Evolutionary conservation across 2,329 filamentous ascomycete genomes (phyloP), one percentile per base, ranked within the genome.

Genomic region (Trichoderma sp.): DNA sequence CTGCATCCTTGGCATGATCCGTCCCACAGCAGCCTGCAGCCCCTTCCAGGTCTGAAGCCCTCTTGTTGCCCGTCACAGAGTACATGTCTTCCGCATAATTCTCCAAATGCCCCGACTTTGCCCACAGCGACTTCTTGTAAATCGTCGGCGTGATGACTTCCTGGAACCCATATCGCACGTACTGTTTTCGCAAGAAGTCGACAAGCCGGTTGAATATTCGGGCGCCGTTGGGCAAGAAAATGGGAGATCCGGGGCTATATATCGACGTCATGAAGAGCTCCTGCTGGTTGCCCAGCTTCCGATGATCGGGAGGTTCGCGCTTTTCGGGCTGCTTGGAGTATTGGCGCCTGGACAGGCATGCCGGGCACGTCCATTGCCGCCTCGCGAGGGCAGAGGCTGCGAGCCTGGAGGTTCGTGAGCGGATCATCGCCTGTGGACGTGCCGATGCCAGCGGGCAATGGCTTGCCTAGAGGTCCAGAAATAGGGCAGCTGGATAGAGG

Each of bases 1-100:
- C 76, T 37, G 13, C 28, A 0, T 74, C 69, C 56, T 72, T 73
- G 54, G 70, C 51, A 13, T 73, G 68, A 8, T 72, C 70, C 13
- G 81, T 77, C 59, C 76, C 79, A 67, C 82, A 77, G 67, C 76
- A 80, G n/a, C n/a, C n/a, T n/a, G n/a, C n/a, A n/a, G n/a, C n/a
- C n/a, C 14, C 49, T 34, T 64, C 66, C 8, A 59, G 46, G 3
- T 69, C 55, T 4, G 65, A 59, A 11, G 59, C 61, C 74, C 71
- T 82, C 71, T 63, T 79, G 76, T 73, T 85, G 58, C 88, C 87
- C 13, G 83, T 88, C 32, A 97, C 93, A 66, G 91, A 90, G 79
- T 94, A 97, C 94, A 97, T 97, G 76, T 97, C 93, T 75, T 96
- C 90, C 69, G 92, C 90, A 81, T 96, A 97, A 78, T 96, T 96